These are phyloP conservation scores for Coprinopsis strossmayeri DNA, from an alignment of 768 basidiomycete genomes.

Conservation along the genomic window DNA sequence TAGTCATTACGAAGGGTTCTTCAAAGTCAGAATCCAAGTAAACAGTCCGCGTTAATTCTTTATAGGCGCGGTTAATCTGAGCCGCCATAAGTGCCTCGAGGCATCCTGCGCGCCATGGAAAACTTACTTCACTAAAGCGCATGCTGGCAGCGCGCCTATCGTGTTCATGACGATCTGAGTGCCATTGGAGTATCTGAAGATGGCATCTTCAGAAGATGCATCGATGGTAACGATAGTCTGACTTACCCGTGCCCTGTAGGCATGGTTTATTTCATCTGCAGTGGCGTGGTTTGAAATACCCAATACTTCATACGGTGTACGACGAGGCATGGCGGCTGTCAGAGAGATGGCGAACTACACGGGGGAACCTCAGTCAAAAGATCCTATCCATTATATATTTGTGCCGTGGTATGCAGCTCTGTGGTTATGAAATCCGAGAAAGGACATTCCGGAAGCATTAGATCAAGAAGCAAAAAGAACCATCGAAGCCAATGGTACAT, in stretches of 20 bases:
- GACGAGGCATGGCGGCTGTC: slow-evolving; percentile 7
- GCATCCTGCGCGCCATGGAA: not conserved
- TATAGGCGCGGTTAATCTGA: slow-evolving; percentile 54
- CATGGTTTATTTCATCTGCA: slow-evolving; percentile 47
- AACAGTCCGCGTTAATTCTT: slow-evolving; percentile 34
- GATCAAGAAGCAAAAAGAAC: slow-evolving; percentile 3
- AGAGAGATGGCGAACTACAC: not conserved
- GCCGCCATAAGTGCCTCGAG: not conserved
- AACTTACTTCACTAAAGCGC: slow-evolving; percentile 50
- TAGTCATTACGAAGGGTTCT: slow-evolving; percentile 5
- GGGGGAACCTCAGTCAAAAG: not conserved
- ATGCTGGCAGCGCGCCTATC: slow-evolving; percentile 47
- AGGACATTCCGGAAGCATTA: not conserved
- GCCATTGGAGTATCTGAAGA: slow-evolving; percentile 53
- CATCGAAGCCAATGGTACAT: slow-evolving; percentile 1
- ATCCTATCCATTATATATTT: not conserved
- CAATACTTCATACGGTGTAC: slow-evolving; percentile 8
- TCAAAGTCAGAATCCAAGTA: slow-evolving; percentile 10
- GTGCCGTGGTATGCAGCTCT: not conserved
- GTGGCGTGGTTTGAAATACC: slow-evolving; percentile 25
- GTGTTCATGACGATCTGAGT: slow-evolving; percentile 57
- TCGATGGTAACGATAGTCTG: slow-evolving; percentile 17
- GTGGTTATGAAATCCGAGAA: not conserved
- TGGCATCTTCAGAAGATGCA: slow-evolving; percentile 4
- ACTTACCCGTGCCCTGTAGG: slow-evolving; percentile 56